Conservation (phyloP, 352 stramenopile genomes). For the Phytophthora sojae region DNA sequence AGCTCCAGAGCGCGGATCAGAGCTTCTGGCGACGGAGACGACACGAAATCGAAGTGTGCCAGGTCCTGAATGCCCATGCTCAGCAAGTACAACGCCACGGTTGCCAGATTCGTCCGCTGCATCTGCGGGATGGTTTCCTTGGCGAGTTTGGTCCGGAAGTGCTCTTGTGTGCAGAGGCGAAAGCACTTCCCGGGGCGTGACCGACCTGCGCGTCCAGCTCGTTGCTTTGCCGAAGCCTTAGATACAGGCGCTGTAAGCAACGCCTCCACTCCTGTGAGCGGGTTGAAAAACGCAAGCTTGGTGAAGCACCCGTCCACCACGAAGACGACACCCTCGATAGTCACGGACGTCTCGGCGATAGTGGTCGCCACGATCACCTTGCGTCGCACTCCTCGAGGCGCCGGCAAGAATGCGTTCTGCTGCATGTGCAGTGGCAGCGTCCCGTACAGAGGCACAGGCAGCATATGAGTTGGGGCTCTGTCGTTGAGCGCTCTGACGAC, state of each 20-base stretch:
- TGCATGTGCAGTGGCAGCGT: constrained; percentile 94
- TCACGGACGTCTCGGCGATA: constrained; percentile 97
- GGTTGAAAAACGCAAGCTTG: constrained; percentile 89
- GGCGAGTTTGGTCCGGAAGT: constrained; percentile 51
- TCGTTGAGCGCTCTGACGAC: constrained; percentile 80
- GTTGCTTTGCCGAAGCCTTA: constrained; percentile 96
- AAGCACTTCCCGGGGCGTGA: constrained; percentile 83
- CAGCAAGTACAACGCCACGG: constrained; percentile 74
- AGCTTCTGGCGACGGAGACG: constrained; percentile 72
- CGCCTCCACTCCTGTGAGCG: constrained; percentile 80
- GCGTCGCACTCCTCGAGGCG: constrained; percentile 63
- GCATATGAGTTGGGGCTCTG: constrained; percentile 51
- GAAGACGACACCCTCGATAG: constrained; percentile 95
- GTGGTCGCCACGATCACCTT: constrained; percentile 93
- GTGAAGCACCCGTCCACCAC: constrained; percentile 82
- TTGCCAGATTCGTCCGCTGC: constrained; percentile 81
- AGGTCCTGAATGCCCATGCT: constrained; percentile 90
- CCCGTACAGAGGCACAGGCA: constrained; percentile 91
- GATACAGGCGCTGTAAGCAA: constrained; percentile 95
- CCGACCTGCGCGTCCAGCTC: constrained; percentile 94
- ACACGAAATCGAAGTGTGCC: constrained; percentile 87
- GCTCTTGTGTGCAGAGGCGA: constrained; percentile 68
- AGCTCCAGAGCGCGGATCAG: constrained; percentile 77
- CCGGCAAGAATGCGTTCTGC: constrained; percentile 89
- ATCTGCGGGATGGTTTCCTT: constrained; percentile 86